Evolutionary conservation across 108 stramenopile species (phyloP), one percentile per base, ranked within the genome.

Genomic region (Schizochytrium sp.): DNA sequence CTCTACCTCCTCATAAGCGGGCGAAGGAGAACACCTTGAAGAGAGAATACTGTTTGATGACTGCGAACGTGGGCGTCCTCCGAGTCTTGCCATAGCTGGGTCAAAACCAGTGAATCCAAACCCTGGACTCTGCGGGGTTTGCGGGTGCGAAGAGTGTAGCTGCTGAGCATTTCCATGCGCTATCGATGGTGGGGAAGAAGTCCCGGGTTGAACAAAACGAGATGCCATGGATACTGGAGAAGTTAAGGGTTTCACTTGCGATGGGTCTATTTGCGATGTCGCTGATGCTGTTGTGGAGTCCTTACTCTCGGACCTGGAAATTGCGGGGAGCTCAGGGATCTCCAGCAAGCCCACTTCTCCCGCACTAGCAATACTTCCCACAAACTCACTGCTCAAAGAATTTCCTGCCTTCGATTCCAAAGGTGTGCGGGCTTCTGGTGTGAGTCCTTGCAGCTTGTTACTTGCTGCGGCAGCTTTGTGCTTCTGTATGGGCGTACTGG

Each of bases 211-310:
- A 44, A 69, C 15, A 44, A 69, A 69, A 44, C 64, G 64, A 7
- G 64, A 69, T 38, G 64, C 64, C 64, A 69, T 69, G 64, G 64
- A 69, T 38, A 69, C 64, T 7, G 64, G 64, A 0, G 64, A 69
- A 44, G 64, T 69, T 7, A 69, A 15, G 7, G 64, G 12, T 38
- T 69, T 69, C 0, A 69, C 64, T 15, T 69, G 42, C 42, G 64
- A 69, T 7, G 64, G 64, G 28, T 69, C 64, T 10, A 69, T 69
- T 8, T 12, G 28, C 64, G 40, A 44, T 8, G 40, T 44, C 64
- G 40, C 44, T 38, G 64, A 0, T n/a, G 19, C 59, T n/a, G 59
- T 60, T n/a, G 28, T n/a, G 59, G 19, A 17, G 59, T n/a, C 17
- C 19, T 60, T 60, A n/a, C 59, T 15, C 42, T 7, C 19, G 61